Conservation (phyloP, 148 eudicot species). For the Rhododendron kiyosumense region DNA sequence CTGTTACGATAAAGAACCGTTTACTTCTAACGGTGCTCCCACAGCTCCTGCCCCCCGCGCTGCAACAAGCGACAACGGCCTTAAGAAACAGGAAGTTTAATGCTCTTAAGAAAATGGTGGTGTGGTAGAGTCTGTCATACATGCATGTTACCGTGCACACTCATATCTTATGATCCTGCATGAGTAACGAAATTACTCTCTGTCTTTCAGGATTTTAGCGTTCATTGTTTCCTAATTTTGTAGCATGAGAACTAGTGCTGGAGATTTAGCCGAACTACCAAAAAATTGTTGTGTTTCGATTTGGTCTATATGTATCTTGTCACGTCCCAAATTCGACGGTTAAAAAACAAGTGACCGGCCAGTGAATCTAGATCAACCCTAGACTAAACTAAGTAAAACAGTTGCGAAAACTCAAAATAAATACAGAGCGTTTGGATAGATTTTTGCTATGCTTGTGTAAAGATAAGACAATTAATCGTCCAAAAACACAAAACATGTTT, state of each 20-base stretch:
- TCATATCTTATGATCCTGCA: background rate
- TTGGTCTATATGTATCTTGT: too few relatives aligned
- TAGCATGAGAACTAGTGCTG: background rate
- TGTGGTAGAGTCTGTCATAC: background rate
- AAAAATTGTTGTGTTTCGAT: too few relatives aligned
- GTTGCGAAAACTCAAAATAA: too few relatives aligned
- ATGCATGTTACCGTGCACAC: background rate
- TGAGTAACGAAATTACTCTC: background rate
- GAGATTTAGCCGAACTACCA: background rate
- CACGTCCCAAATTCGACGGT: too few relatives aligned
- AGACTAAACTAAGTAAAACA: too few relatives aligned
- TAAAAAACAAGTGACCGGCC: too few relatives aligned
- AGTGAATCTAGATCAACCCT: too few relatives aligned
- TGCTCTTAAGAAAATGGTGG: background rate
- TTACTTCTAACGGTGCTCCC: background rate
- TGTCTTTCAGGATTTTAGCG: background rate
- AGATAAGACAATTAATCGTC: too few relatives aligned
- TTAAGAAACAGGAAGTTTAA: background rate
- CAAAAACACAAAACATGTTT: too few relatives aligned
- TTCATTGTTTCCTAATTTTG: background rate
- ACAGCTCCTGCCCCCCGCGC: background rate
- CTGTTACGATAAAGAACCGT: background rate
- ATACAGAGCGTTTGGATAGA: too few relatives aligned
- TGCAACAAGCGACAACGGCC: background rate
- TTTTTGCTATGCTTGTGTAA: too few relatives aligned